These are phyloP conservation scores for Amaranthus hypochondriacus DNA, from an alignment of 148 eudicot genomes.

Conservation along the genomic window DNA sequence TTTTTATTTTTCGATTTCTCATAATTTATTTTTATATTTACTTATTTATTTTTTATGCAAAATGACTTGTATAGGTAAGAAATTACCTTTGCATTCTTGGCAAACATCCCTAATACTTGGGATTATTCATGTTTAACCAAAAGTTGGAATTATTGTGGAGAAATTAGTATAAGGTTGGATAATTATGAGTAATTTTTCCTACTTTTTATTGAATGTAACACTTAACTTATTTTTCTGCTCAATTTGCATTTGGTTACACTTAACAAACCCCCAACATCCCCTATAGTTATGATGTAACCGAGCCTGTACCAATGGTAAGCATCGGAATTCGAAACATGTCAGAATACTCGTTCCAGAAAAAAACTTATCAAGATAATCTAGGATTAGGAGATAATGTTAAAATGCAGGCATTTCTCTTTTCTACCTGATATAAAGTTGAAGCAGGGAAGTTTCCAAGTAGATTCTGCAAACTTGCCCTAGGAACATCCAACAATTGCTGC, in stretches of 20 bases:
- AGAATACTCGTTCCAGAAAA: not conserved
- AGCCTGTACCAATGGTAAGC: not conserved
- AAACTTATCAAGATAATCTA: not conserved
- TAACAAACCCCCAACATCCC: not conserved
- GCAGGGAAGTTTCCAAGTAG: slow-evolving; percentile 45
- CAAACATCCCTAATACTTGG: too few species aligned
- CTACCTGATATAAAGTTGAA: slow-evolving; percentile 61
- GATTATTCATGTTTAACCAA: too few species aligned
- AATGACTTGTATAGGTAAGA: too few species aligned
- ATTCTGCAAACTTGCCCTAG: slow-evolving; percentile 42
- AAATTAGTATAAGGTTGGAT: too few species aligned
- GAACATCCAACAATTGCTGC: slow-evolving; percentile 66
- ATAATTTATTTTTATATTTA: too few species aligned
- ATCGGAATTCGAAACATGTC: not conserved
- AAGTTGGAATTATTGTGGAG: too few species aligned
- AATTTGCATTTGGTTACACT: not conserved
- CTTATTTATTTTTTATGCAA: too few species aligned
- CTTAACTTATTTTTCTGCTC: not conserved
- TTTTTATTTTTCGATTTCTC: too few species aligned
- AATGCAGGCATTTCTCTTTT: not conserved
- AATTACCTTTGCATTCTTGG: too few species aligned
- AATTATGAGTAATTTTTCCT: not conserved
- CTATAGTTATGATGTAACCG: not conserved
- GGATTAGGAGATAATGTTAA: not conserved
- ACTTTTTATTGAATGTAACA: not conserved